A percentile compares a stretch with the other conserved stretches of the same genome.
phyloP scores from a whole-genome alignment of 352 stramenopile genomes.

The Phytophthora pisi region DNA sequence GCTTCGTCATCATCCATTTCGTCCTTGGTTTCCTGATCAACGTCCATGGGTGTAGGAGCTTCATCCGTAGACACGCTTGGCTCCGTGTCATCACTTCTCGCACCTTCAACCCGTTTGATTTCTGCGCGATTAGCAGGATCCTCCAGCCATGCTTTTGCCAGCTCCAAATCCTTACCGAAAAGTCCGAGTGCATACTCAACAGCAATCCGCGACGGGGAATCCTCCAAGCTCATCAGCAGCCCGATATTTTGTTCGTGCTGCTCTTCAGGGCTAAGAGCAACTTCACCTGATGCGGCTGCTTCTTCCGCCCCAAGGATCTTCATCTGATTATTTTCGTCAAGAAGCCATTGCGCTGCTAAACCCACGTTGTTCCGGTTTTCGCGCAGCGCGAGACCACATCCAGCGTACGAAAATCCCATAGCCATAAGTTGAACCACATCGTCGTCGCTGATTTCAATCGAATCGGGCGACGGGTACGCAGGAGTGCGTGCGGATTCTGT shows the following conservation, averaged over 20 bases:
- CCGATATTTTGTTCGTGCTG: constrained; percentile 70
- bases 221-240: constrained; percentile 71
- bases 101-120: constrained; percentile 63
- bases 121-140: constrained; percentile 67
- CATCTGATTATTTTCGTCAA: constrained; percentile 79
- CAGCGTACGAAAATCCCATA: constrained; percentile 90
- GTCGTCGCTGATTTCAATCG: constrained; percentile 66
- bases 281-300: constrained; percentile 53
- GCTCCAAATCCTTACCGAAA: constrained; percentile 67
- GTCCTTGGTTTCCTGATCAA: constrained; percentile 62
- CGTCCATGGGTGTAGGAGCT: constrained; percentile 38
- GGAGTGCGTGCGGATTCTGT: constrained; percentile 11
- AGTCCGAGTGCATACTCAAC: constrained; percentile 72
- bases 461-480: constrained; percentile 11
- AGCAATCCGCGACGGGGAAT: constrained; percentile 53
- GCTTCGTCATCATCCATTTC: constrained; percentile 52
- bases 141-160: constrained; percentile 67
- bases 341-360: constrained; percentile 82
- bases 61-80: constrained; percentile 2
- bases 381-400: constrained; percentile 68
- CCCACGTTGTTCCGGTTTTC: constrained; percentile 70
- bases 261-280: constrained; percentile 65
- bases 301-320: constrained; percentile 71
- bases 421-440: constrained; percentile 90
- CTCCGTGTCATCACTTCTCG: constrained; percentile 4